phyloP scores from a whole-genome alignment of 2,329 filamentous ascomycete species.

The Blumeria graminis region DNA sequence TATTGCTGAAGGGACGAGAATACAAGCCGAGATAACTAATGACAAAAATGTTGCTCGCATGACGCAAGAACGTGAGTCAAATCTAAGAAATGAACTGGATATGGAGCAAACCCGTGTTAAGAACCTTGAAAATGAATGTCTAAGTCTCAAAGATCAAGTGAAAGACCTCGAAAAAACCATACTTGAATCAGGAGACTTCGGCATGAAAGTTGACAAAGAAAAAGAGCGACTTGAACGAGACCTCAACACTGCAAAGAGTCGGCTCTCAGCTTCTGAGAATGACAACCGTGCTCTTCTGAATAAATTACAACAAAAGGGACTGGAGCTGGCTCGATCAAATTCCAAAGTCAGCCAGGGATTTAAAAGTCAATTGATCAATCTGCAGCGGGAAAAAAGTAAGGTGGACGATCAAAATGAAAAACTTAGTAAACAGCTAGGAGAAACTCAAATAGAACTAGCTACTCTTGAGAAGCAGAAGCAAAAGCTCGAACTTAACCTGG shows the following conservation, averaged over 20 bases:
- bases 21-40: slow-evolving; percentile 57
- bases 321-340: slow-evolving; percentile 79
- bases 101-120: slow-evolving; percentile 51
- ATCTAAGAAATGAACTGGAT: slow-evolving; percentile 57
- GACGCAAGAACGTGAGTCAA: slow-evolving; percentile 57
- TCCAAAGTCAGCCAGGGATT: slow-evolving; percentile 70
- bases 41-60: slow-evolving; percentile 57
- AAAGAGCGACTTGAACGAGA: slow-evolving; percentile 87
- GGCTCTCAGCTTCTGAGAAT: slow-evolving; percentile 78
- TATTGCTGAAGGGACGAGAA: slow-evolving; percentile 61
- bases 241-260: slow-evolving; percentile 70
- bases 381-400: slow-evolving; percentile 65
- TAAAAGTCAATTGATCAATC: slow-evolving; percentile 45
- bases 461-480: slow-evolving; percentile 85
- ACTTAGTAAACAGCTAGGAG: slow-evolving; percentile 62
- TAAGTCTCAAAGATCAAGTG: slow-evolving; percentile 52
- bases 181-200: slow-evolving; percentile 70
- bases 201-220: slow-evolving; percentile 71
- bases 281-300: slow-evolving; percentile 89
- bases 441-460: slow-evolving; percentile 59
- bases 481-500: slow-evolving; percentile 65
- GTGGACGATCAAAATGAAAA: slow-evolving; percentile 63
- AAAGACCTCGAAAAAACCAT: slow-evolving; percentile 74
- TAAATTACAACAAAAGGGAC: slow-evolving; percentile 89
- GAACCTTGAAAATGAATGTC: slow-evolving; percentile 58